Conservation (phyloP, 805 yeast species). For the Yarrowia sp. region DNA sequence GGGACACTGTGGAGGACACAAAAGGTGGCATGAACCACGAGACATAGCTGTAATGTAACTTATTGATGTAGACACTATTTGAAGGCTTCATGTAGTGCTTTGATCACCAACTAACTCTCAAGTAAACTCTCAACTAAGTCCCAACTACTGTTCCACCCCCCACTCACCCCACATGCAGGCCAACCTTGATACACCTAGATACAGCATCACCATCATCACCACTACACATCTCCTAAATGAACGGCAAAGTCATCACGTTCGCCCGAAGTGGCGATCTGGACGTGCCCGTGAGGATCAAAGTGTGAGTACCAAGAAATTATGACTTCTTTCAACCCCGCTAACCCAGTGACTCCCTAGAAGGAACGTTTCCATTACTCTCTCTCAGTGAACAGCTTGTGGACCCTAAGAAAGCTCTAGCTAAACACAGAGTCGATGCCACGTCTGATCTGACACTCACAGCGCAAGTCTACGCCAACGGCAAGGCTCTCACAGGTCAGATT, state of each 20-base stretch:
- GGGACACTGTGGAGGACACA: too few relatives aligned
- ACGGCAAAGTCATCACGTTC: slow-evolving; percentile 58
- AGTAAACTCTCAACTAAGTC: neutral
- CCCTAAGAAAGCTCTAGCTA: slow-evolving; percentile 55
- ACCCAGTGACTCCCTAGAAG: slow-evolving; percentile 54
- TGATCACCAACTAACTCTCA: too few relatives aligned
- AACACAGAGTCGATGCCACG: slow-evolving; percentile 52
- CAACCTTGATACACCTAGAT: slow-evolving; percentile 20
- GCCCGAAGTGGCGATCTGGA: slow-evolving; percentile 64
- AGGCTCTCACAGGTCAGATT: slow-evolving; percentile 59
- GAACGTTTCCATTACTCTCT: slow-evolving; percentile 53
- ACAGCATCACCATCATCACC: neutral
- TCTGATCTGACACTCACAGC: slow-evolving; percentile 55
- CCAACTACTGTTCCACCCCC: neutral
- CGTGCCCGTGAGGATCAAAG: slow-evolving; percentile 57
- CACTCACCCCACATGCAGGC: neutral
- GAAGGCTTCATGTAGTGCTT: too few relatives aligned
- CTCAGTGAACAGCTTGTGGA: slow-evolving; percentile 57
- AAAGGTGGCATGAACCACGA: too few relatives aligned
- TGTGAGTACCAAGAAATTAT: slow-evolving; percentile 45
- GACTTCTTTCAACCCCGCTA: neutral
- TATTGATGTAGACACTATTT: too few relatives aligned
- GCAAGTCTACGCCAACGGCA: slow-evolving; percentile 55
- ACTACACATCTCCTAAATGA: slow-evolving; percentile 44
- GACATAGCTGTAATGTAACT: too few relatives aligned